phyloP scores from a whole-genome alignment of 2,329 filamentous ascomycete species.

The Byssoonygena ceratinophila region DNA sequence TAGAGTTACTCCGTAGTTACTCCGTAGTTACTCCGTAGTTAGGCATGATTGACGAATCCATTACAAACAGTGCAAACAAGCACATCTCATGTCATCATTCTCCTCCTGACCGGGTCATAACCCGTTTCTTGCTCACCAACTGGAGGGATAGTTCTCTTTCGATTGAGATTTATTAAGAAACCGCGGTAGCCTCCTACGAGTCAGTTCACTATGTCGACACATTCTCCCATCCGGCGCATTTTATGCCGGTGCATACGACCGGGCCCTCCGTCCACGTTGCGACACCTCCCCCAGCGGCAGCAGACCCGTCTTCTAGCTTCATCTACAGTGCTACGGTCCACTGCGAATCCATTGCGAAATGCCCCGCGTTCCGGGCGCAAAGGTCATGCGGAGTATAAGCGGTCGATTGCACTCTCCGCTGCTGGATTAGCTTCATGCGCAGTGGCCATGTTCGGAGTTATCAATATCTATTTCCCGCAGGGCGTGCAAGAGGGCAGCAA shows the following conservation, averaged over 20 bases:
- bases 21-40: not conserved
- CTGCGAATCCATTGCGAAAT: conserved; percentile 26
- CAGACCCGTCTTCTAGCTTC: conserved; percentile 21
- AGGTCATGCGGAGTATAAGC: conserved; percentile 22
- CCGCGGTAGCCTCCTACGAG: not conserved
- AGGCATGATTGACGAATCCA: not conserved
- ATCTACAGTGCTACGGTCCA: conserved; percentile 22
- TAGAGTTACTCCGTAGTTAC: too few relatives aligned
- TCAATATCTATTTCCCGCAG: conserved; percentile 29
- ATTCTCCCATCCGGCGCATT: conserved; percentile 14
- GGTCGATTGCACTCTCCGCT: conserved; percentile 27
- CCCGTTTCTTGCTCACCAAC: not conserved
- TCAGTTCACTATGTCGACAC: conserved; percentile 1
- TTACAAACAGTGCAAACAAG: conserved; percentile 8
- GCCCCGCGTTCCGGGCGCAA: conserved; percentile 18
- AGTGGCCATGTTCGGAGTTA: conserved; percentile 33
- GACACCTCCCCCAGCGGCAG: not conserved
- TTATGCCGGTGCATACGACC: conserved; percentile 14
- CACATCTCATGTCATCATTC: not conserved
- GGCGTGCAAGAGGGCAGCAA: conserved; percentile 9
- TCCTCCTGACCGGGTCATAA: not conserved
- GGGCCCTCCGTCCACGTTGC: not conserved
- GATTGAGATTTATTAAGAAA: not conserved
- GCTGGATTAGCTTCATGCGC: conserved; percentile 33
- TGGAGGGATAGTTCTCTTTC: conserved; percentile 6